phyloP scores from a whole-genome alignment of 257 asterid species.

The Craterostigma plantagineum region DNA sequence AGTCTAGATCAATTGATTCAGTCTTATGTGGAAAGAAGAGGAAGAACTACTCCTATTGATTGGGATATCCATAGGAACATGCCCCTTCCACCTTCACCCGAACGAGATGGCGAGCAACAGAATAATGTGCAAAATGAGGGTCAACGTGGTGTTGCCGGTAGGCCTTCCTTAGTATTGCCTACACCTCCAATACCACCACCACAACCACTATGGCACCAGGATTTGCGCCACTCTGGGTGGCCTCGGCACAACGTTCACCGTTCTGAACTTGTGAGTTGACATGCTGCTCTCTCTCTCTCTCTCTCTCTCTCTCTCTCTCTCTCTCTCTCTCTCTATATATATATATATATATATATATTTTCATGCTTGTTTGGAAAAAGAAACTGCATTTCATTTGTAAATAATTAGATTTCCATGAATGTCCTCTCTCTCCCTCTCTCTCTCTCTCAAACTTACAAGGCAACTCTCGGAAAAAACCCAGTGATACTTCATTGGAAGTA shows the following conservation, averaged over 20 bases:
- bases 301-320: no score
- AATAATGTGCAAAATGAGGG: constrained; percentile 44
- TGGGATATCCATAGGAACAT: constrained; percentile 76
- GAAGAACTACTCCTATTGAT: constrained; percentile 41
- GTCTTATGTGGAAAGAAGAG: constrained; percentile 70
- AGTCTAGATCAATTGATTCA: constrained; percentile 80
- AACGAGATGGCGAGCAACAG: constrained; percentile 35
- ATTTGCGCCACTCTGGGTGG: constrained; percentile 68
- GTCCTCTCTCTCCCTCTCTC: no score
- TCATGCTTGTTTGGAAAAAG: no score
- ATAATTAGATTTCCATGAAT: no score
- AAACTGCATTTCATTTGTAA: no score
- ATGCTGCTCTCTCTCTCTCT: no score
- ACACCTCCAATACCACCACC: constrained; percentile 87
- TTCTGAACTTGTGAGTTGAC: constrained; percentile 71
- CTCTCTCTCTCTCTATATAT: no score
- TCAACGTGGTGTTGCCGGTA: constrained; percentile 29
- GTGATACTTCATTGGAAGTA: no score
- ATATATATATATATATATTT: no score
- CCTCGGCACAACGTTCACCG: constrained; percentile 70
- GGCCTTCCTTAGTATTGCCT: constrained; percentile 57
- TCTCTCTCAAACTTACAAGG: no score
- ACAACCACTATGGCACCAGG: constrained; percentile 84
- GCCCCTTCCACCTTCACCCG: constrained; percentile 28
- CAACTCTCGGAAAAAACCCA: no score